Base-by-base conservation (phyloP, 1,284 basidiomycete genomes). In the Tylopilus orsonianus region DNA sequence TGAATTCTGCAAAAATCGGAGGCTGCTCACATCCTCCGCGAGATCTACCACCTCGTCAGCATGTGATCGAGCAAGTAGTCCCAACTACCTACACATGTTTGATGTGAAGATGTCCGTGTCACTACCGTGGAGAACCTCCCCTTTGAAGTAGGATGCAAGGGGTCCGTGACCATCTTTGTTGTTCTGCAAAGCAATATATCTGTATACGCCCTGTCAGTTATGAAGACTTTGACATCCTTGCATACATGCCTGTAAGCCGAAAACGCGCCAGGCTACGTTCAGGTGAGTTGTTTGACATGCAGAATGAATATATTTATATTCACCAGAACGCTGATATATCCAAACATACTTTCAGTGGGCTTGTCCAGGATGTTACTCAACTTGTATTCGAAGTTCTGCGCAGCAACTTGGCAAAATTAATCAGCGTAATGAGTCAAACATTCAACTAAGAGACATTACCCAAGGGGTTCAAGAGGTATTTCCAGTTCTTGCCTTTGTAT, bases 51-150 rank as follows among this genome's bases (percentile, higher is more conserved):
- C 36, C 4, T 14, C 19, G 39, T 62, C 9, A 51, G 53, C 46
- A 7, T 43, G 52, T 24, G 48, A 38, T 33, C 35, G 14, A 6
- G 16, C 16, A 35, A 44, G 18, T 10, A 49, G 27, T 35, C 16
- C 14, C 36, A 48, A 6, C 29, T 6, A 78, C 82, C 50, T 70
- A 88, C 87, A 91, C 89, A 91, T 92, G 59, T 92, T 92, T 4
- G 89, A 93, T 0, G 92, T 97, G 67, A 97, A 98, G 34, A 97
- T 93, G 62, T 97, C 92, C 0, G 94, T 93, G 60, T 97, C 92
- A 19, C 85, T 81, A 8, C 93, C 93, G 56, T 93, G 85, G 40
- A 97, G 71, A 27, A 91, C 83, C 67, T 99, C 97, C 23, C 97
- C 96, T 66, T 97, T 94, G 76, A 99, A 99, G 70, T 99, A 99